Evolutionary conservation across 495 filamentous ascomycete genomes (phyloP), one percentile per base, ranked within the genome.

Genomic region (Aspergillus incahuasiensis): DNA sequence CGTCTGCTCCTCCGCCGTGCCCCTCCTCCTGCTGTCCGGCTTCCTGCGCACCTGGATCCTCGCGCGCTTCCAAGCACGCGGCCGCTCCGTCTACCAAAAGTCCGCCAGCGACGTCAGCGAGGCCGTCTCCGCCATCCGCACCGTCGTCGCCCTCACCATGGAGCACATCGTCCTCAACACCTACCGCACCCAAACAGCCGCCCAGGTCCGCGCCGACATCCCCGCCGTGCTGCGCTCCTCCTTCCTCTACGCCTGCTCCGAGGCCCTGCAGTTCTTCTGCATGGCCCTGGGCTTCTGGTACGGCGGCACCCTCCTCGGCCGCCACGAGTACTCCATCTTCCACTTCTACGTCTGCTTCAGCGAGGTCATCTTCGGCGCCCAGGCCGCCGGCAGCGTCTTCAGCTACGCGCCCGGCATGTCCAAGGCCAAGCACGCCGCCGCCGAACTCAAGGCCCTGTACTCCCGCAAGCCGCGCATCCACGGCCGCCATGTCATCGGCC

Each of bases 231-330:
- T 86, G 47, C 82, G 79, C 54, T 86, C 86, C 2, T 89, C 87
- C 15, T 60, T 74, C 1, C 79, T 95, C 1, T 97, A 95, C 61
- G 90, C 89, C 3, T 73, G 82, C 11, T 88, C 90, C 50, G 90
- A 96, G 67, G 82, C 83, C 5, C 70, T 94, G 30, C 81, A 84
- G 62, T 92, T 95, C 76, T 75, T 90, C 38, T 89, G 84, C 63
- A 84, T 89, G 48, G 92, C 89, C 6, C 82, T 97, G 13, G 90
- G 87, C 1, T 96, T 95, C 75, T 95, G 90, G 90, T 96, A 94
- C 61, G 92, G 92, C 42, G 91, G 91, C 24, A 84, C 78, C 3
- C 75, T 94, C 32, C 86, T 96, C 44, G 82, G 79, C 22, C 78
- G 78, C 25, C 57, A 64, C 22, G 86, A 95, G 68, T 90, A 89